A percentile compares a stretch with the other conserved stretches of the same genome.
Evolutionary conservation across 2,329 filamentous ascomycete genomes (phyloP).

Genomic region (Mycocentrospora acerina): DNA sequence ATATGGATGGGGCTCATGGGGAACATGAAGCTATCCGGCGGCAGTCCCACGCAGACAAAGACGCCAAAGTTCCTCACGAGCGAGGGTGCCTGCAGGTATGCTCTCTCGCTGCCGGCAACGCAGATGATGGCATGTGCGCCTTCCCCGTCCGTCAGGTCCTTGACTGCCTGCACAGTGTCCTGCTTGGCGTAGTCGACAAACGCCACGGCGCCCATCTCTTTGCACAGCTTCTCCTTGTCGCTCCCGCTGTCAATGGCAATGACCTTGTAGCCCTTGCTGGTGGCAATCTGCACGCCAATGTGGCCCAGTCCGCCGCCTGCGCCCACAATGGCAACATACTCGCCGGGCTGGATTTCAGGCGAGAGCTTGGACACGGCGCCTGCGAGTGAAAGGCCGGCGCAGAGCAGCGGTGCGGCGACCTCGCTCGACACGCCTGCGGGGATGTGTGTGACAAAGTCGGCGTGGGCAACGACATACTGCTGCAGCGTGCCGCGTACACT

Average conservation of each 20-base stretch:
- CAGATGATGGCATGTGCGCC: conserved; percentile 52
- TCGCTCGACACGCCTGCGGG: conserved; percentile 41
- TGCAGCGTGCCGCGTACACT: conserved; percentile 41
- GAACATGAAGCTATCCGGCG: conserved; percentile 46
- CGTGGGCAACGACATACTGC: conserved; percentile 38
- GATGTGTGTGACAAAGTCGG: conserved; percentile 34
- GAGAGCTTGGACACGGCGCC: conserved; percentile 84
- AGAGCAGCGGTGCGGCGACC: conserved; percentile 39
- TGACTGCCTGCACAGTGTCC: conserved; percentile 44
- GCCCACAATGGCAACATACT: conserved; percentile 79
- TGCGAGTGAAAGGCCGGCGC: conserved; percentile 60
- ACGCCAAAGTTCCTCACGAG: conserved; percentile 50
- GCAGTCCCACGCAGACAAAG: conserved; percentile 51
- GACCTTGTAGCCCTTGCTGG: conserved; percentile 79
- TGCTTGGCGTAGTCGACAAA: conserved; percentile 77
- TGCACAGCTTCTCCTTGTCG: conserved; percentile 72
- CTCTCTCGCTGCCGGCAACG: conserved; percentile 48
- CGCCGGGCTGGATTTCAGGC: conserved; percentile 69
- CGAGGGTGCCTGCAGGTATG: conserved; percentile 48
- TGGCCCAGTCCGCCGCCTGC: conserved; percentile 80
- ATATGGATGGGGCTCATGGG: conserved; percentile 52
- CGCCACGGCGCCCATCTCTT: conserved; percentile 66
- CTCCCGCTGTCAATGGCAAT: conserved; percentile 83
- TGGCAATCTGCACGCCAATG: conserved; percentile 76
- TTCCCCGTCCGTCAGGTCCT: conserved; percentile 43